Conservation (phyloP, 305 asterid genomes). For the Solanum hybrid region DNA sequence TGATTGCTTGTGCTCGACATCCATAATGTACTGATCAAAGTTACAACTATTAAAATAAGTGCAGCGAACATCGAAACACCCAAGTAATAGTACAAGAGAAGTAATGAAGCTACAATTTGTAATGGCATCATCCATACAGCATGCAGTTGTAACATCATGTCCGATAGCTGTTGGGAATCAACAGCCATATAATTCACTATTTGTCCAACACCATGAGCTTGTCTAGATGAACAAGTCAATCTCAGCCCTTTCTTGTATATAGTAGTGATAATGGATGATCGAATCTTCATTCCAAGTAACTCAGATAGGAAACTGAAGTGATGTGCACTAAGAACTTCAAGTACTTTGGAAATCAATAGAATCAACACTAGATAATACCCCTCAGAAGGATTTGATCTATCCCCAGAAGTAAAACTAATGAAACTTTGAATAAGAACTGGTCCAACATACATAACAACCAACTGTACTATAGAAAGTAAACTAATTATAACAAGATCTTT, state of each 20-base stretch:
- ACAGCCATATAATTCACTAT: conserved; percentile 77
- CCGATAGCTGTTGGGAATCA: conserved; percentile 53
- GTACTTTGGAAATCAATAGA: conserved; percentile 31
- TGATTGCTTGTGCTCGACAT: conserved; percentile 21
- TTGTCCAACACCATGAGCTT: conserved; percentile 64
- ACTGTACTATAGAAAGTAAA: conserved; percentile 28
- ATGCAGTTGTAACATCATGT: conserved; percentile 43
- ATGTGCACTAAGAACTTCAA: conserved; percentile 48
- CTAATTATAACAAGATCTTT: conserved; percentile 36
- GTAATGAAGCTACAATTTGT: conserved; percentile 38
- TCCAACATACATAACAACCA: conserved; percentile 43
- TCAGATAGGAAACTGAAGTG: conserved; percentile 49
- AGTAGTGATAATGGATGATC: conserved; percentile 40
- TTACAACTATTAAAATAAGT: conserved; percentile 18
- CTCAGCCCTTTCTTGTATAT: conserved; percentile 51
- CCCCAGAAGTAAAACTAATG: conserved; percentile 36
- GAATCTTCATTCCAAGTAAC: conserved; percentile 56
- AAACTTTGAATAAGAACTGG: conserved; percentile 50
- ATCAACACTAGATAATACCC: conserved; percentile 31
- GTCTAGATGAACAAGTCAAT: conserved; percentile 44
- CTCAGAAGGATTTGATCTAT: conserved; percentile 16
- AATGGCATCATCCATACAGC: conserved; percentile 59
- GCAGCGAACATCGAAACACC: conserved; percentile 35
- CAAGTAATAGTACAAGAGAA: conserved; percentile 31
- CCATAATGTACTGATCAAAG: conserved; percentile 14